Evolutionary conservation across 2,329 filamentous ascomycete species (phyloP).

Genomic region (Trichophyton schoenleinii): DNA sequence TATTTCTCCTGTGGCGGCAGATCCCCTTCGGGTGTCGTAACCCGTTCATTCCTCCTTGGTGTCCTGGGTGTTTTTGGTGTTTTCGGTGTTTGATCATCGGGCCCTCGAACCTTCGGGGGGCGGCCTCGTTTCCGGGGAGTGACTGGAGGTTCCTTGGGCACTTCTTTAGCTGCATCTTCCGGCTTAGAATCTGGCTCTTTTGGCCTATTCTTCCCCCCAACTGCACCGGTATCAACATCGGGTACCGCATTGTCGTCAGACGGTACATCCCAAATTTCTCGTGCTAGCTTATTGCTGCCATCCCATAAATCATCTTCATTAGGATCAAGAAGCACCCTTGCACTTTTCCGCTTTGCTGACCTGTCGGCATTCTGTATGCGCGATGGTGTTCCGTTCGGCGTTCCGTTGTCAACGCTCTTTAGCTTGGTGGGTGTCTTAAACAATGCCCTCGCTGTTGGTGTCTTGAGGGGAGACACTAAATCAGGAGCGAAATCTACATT

Average conservation of each 20-base stretch:
- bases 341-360: conserved; percentile 78
- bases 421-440: conserved; percentile 32
- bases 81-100: not conserved
- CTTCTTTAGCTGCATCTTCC: conserved; percentile 16
- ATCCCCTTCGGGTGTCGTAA: conserved; percentile 67
- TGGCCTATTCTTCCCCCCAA: conserved; percentile 27
- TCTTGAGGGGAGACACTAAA: conserved; percentile 28
- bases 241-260: conserved; percentile 20
- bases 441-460: conserved; percentile 24
- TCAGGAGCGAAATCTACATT: conserved; percentile 24
- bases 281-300: conserved; percentile 54
- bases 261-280: conserved; percentile 49
- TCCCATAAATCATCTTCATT: conserved; percentile 54
- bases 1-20: conserved; percentile 82
- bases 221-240: conserved; percentile 20
- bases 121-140: conserved; percentile 19
- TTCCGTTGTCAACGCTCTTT: conserved; percentile 4
- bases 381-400: conserved; percentile 42
- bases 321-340: conserved; percentile 60
- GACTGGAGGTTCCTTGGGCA: conserved; percentile 15
- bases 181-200: conserved; percentile 12
- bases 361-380: conserved; percentile 62
- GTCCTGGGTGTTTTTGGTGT: conserved; percentile 24
- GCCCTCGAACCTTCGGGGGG: conserved; percentile 14
- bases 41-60: conserved; percentile 39